Evolutionary conservation across 768 basidiomycete species (phyloP).

Genomic region (Dentipellis fragilis): DNA sequence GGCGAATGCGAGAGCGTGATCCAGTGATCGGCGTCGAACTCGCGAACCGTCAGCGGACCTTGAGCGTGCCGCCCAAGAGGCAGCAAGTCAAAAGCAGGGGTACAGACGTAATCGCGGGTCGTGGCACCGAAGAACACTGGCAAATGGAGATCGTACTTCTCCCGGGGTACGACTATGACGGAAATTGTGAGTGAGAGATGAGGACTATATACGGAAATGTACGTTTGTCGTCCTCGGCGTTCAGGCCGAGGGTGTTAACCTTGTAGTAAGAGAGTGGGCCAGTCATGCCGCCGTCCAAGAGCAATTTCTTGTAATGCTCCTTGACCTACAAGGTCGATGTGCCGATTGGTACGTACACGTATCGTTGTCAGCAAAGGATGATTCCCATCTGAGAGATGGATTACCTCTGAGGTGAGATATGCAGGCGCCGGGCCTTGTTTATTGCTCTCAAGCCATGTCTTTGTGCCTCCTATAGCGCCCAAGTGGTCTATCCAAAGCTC

Average conservation of each 20-base stretch:
- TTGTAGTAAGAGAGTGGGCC: neutral
- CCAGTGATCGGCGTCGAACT: neutral
- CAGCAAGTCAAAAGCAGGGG: neutral
- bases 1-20: neutral
- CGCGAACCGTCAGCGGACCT: neutral
- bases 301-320: neutral
- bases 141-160: neutral
- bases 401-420: neutral
- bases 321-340: neutral
- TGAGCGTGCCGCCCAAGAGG: neutral
- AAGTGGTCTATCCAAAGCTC: neutral
- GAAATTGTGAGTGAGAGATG: no score
- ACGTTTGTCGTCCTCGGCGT: neutral
- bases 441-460: neutral
- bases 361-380: neutral
- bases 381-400: neutral
- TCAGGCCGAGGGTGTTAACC: neutral
- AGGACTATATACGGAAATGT: neutral
- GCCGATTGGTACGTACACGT: neutral
- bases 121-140: neutral
- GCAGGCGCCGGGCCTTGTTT: neutral
- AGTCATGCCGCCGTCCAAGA: neutral
- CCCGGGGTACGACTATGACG: neutral
- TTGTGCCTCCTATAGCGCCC: neutral
- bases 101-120: neutral